Percentiles rank a stretch among this genome's conserved stretches.
Evolutionary conservation across 129 eudicot genomes (phyloP).

Genomic region (Artemisia annua): DNA sequence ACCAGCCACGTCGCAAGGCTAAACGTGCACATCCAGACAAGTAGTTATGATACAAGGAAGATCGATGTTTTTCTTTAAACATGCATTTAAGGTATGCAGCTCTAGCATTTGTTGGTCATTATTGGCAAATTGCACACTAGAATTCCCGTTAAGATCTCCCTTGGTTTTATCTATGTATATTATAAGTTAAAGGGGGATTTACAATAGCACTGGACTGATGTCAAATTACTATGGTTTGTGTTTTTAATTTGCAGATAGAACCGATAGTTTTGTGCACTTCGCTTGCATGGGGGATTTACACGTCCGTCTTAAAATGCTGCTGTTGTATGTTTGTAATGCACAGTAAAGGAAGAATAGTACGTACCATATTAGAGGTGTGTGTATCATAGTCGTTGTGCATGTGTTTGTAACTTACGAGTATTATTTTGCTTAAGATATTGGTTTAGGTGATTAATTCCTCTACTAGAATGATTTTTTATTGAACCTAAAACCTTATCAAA

Average conservation of each 20-base stretch:
- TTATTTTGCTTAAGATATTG: constrained; percentile 15
- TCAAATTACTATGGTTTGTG: not conserved
- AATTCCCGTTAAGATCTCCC: not conserved
- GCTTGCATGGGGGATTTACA: not conserved
- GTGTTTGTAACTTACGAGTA: constrained; percentile 5
- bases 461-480: not conserved
- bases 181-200: not conserved
- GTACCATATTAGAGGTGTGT: constrained; percentile 16
- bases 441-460: not conserved
- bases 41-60: constrained; percentile 33
- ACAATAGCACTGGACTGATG: not conserved
- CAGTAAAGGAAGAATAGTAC: constrained; percentile 20
- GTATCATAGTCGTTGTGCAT: constrained; percentile 29
- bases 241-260: constrained; percentile 22
- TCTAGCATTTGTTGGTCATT: not conserved
- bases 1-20: constrained; percentile 71
- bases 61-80: constrained; percentile 8
- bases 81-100: constrained; percentile 33
- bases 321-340: constrained; percentile 34
- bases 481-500: not conserved
- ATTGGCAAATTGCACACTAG: not conserved
- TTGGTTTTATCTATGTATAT: not conserved
- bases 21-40: constrained; percentile 69
- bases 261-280: constrained; percentile 7
- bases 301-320: constrained; percentile 10